These are phyloP conservation scores for Byssothecium circinans DNA, from an alignment of 2,329 filamentous ascomycete genomes.

Conservation along the genomic window DNA sequence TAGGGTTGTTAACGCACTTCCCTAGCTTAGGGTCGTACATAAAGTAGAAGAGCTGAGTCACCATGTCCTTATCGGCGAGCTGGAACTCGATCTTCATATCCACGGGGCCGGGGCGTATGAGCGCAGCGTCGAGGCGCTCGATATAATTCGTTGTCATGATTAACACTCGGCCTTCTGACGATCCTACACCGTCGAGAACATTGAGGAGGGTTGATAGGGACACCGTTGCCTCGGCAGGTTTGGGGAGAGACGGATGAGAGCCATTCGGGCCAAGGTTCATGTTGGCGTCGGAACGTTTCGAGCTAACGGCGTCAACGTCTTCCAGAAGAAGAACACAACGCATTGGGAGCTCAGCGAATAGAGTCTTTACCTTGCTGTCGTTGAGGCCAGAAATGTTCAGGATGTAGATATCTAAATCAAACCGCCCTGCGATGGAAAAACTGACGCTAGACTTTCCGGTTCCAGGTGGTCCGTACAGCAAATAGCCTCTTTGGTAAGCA, in stretches of 20 bases:
- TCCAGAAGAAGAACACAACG: conserved; percentile 17
- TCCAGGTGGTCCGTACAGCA: conserved; percentile 15
- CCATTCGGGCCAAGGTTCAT: conserved; percentile 1
- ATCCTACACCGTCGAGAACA: conserved; percentile 77
- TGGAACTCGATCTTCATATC: conserved; percentile 65
- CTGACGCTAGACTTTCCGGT: conserved; percentile 16
- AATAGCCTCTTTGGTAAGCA: conserved; percentile 18
- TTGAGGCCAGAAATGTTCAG: conserved; percentile 13
- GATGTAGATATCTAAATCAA: conserved; percentile 18
- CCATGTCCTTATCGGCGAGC: conserved; percentile 18
- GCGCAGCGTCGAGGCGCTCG: conserved; percentile 69
- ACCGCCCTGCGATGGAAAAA: conserved; percentile 9
- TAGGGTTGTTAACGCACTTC: conserved; percentile 1
- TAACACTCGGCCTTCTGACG: conserved; percentile 72
- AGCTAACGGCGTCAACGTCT: conserved; percentile 15
- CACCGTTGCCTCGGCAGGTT: conserved; percentile 49
- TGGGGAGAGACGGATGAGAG: too few species aligned
- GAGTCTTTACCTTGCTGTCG: conserved; percentile 10
- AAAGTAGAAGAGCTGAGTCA: conserved; percentile 15
- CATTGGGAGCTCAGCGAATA: conserved; percentile 16
- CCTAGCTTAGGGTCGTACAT: conserved; percentile 8
- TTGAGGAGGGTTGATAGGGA: conserved; percentile 77
- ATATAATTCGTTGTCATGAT: conserved; percentile 81
- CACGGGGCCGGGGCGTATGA: conserved; percentile 71
- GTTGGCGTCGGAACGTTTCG: conserved; percentile 51